Conservation (phyloP, 441 rosid genomes). For the Adansonia madagascariensis region DNA sequence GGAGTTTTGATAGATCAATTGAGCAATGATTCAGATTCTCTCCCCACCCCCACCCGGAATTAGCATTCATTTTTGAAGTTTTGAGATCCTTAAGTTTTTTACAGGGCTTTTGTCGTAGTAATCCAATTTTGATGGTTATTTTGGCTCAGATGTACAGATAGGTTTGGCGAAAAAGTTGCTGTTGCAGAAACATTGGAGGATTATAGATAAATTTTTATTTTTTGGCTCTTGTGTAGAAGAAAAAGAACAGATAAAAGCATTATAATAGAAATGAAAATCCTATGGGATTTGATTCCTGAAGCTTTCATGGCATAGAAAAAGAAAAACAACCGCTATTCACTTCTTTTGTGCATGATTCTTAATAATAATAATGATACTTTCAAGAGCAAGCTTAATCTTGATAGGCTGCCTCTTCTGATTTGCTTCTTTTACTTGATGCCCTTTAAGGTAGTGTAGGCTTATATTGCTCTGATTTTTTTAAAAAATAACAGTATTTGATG, state of each 20-base stretch:
- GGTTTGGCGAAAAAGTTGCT: not conserved
- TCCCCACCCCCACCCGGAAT: not conserved
- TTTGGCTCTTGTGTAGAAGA: not conserved
- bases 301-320: not conserved
- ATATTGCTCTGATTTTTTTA: too few relatives aligned
- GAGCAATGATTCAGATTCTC: not conserved
- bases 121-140: slow-evolving; percentile 6
- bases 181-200: slow-evolving; percentile 9
- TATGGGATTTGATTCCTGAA: not conserved
- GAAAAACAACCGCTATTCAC: too few relatives aligned
- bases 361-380: too few relatives aligned
- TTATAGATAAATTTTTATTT: not conserved
- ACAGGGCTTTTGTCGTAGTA: not conserved
- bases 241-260: not conserved
- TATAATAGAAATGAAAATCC: not conserved
- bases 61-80: not conserved
- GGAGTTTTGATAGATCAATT: slow-evolving; percentile 55
- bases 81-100: not conserved
- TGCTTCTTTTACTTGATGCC: too few relatives aligned
- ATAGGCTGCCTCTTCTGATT: too few relatives aligned
- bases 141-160: slow-evolving; percentile 21
- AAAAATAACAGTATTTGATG: too few relatives aligned
- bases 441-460: too few relatives aligned
- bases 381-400: too few relatives aligned
- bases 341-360: too few relatives aligned